Evolutionary conservation across 1,284 basidiomycete species (phyloP).

Genomic region (Leccinum huronense): DNA sequence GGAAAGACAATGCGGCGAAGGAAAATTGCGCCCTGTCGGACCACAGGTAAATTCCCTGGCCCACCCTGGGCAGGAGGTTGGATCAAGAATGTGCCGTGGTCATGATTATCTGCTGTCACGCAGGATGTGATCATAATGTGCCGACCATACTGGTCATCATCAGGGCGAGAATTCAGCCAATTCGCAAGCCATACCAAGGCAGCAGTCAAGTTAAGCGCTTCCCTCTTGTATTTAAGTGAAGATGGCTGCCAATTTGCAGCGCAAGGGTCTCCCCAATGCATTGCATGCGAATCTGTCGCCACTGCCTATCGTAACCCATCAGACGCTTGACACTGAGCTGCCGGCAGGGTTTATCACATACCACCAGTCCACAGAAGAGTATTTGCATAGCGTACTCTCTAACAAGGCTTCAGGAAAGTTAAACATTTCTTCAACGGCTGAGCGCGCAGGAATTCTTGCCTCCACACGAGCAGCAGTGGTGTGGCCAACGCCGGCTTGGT

Average conservation of each 20-base stretch:
- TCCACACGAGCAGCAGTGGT: constrained; percentile 11
- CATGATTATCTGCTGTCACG: background rate
- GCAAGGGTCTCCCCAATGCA: constrained; percentile 12
- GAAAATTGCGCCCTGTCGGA: constrained; percentile 12
- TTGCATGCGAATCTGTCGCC: constrained; percentile 11
- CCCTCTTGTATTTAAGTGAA: constrained; percentile 10
- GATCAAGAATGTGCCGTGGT: constrained; percentile 9
- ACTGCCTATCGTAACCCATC: constrained; percentile 5
- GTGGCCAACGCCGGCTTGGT: constrained; percentile 4
- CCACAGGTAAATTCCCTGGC: background rate
- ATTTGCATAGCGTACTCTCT: constrained; percentile 4
- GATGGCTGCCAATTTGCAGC: constrained; percentile 2
- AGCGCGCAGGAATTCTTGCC: constrained; percentile 7
- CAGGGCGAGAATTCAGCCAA: constrained; percentile 9
- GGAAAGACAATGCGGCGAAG: constrained; percentile 2
- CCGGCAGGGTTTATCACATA: background rate
- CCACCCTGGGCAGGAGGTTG: constrained; percentile 4
- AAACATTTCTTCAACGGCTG: background rate
- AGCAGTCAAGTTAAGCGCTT: constrained; percentile 12
- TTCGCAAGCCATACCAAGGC: constrained; percentile 12
- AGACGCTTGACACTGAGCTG: background rate
- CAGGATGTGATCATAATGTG: constrained; percentile 12
- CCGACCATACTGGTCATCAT: constrained; percentile 12
- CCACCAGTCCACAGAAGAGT: constrained; percentile 11
- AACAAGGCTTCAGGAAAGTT: constrained; percentile 5